Evolutionary conservation across 1,284 basidiomycete genomes (phyloP), one percentile per base, ranked within the genome.

Genomic region (Boletellus deceptivus): DNA sequence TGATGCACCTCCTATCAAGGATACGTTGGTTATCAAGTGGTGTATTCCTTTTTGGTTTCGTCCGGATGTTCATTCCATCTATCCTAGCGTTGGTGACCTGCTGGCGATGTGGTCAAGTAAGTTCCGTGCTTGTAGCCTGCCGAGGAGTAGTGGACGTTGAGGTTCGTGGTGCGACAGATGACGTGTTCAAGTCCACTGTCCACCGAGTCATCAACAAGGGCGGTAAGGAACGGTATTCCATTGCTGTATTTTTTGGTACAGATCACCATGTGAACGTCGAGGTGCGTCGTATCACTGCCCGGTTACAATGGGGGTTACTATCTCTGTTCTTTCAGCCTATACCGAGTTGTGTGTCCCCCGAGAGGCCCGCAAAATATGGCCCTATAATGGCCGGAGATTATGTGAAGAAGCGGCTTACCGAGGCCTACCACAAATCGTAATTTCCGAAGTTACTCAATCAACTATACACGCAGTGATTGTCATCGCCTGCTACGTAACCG

Each of bases 41-140:
- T 59, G 6, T 3, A 7, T 18, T 33, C 14, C 3, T 24, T 43
- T 27, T 0, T 5, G 16, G 25, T 9, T 10, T 25, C 17, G 6
- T 44, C 24, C 31, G 10, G 14, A 22, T 25, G 39, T 31, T 54
- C 9, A 50, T 24, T 11, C 7, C 9, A 14, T 35, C 2, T 20
- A 18, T 25, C 17, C 6, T 53, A 91, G 88, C 70, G 75, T 95
- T 33, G 92, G 89, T 17, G 92, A 94, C 65, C 90, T 93, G 62
- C 80, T 95, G 55, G 84, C 90, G 14, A 73, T 89, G 25, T 92
- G 91, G 89, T 92, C 92, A 20, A 94, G 91, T 93, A 58, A 59
- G 84, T 69, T 1, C 10, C 43, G 2, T 2, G 16, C 6, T 35
- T 9, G 25, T 9, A 3, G 34, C 24, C 16, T 16, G 13, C 18